Percentiles rank a stretch among this genome's conserved stretches.
These are phyloP conservation scores for Solanum appendiculatum DNA, from an alignment of 257 asterid species.

Conservation along the genomic window DNA sequence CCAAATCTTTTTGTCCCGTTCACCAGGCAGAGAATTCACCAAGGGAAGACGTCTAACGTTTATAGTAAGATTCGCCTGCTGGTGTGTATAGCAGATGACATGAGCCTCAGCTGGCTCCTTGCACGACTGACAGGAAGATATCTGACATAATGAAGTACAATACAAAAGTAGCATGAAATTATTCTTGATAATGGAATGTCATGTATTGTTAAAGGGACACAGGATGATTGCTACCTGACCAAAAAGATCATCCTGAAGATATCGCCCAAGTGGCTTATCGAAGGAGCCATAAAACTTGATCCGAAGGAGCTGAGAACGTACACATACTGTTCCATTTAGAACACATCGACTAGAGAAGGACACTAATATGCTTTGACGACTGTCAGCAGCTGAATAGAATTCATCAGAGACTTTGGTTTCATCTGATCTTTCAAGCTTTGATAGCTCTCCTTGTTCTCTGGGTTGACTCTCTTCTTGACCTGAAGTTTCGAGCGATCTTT, in stretches of 20 bases:
- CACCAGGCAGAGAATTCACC: conserved; percentile 61
- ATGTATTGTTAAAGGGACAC: background rate
- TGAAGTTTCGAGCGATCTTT: conserved; percentile 1
- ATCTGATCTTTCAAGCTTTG: conserved; percentile 21
- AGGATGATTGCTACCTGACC: conserved; percentile 53
- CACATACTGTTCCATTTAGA: conserved; percentile 63
- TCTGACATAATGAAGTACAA: conserved; percentile 31
- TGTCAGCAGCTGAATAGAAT: conserved; percentile 40
- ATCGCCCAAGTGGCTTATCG: conserved; percentile 91
- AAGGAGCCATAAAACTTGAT: conserved; percentile 72
- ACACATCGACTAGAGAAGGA: conserved; percentile 83
- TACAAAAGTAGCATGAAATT: background rate
- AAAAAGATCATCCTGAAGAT: conserved; percentile 74
- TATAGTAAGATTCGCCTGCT: conserved; percentile 79
- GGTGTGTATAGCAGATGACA: conserved; percentile 78
- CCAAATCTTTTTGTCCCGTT: conserved; percentile 91
- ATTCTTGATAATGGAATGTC: background rate
- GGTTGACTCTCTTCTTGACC: conserved; percentile 29
- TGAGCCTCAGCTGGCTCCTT: conserved; percentile 88
- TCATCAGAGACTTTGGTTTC: conserved; percentile 34
- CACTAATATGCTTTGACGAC: conserved; percentile 69
- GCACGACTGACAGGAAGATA: conserved; percentile 63
- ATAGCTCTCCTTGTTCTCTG: conserved; percentile 24
- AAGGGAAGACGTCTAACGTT: conserved; percentile 52
- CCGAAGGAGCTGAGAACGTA: conserved; percentile 70